These are phyloP conservation scores for Fusarium anthophilum DNA, from an alignment of 2,329 filamentous ascomycete genomes.

Conservation along the genomic window DNA sequence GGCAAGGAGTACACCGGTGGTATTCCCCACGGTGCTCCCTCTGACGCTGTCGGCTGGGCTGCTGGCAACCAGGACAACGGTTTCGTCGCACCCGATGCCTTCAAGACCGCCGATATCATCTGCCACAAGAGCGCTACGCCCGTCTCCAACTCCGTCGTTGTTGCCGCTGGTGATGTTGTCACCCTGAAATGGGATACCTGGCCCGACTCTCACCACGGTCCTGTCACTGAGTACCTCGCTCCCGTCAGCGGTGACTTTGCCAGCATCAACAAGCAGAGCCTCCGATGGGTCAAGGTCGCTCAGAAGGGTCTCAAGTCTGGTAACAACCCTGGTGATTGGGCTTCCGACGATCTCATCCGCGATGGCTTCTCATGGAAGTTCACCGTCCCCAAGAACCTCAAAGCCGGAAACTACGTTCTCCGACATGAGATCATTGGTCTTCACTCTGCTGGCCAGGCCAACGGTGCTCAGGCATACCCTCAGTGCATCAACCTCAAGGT, in stretches of 20 bases:
- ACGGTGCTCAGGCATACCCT: conserved; percentile 61
- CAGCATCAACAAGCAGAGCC: conserved; percentile 58
- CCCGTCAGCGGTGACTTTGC: conserved; percentile 61
- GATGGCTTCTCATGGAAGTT: conserved; percentile 58
- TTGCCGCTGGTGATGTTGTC: conserved; percentile 68
- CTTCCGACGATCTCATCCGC: conserved; percentile 60
- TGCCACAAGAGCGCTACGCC: conserved; percentile 57
- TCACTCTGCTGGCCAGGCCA: conserved; percentile 54
- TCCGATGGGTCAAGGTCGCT: conserved; percentile 70
- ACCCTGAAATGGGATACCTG: conserved; percentile 71
- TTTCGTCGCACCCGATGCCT: conserved; percentile 57
- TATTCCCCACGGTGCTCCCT: conserved; percentile 40
- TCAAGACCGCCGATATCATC: conserved; percentile 54
- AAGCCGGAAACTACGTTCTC: conserved; percentile 63
- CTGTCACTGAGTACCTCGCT: conserved; percentile 69
- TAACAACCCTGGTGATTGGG: conserved; percentile 61
- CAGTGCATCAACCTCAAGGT: conserved; percentile 62
- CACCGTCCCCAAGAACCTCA: conserved; percentile 57
- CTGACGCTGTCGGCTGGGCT: conserved; percentile 49
- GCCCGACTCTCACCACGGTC: conserved; percentile 71
- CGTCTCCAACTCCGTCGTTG: conserved; percentile 51
- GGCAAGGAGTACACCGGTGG: conserved; percentile 46
- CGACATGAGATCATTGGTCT: conserved; percentile 66
- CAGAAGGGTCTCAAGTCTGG: conserved; percentile 61
- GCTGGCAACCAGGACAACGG: conserved; percentile 52